Evolutionary conservation across 352 stramenopile species (phyloP), one percentile per base, ranked within the genome.

Genomic region (Paralagenidium karlingii): DNA sequence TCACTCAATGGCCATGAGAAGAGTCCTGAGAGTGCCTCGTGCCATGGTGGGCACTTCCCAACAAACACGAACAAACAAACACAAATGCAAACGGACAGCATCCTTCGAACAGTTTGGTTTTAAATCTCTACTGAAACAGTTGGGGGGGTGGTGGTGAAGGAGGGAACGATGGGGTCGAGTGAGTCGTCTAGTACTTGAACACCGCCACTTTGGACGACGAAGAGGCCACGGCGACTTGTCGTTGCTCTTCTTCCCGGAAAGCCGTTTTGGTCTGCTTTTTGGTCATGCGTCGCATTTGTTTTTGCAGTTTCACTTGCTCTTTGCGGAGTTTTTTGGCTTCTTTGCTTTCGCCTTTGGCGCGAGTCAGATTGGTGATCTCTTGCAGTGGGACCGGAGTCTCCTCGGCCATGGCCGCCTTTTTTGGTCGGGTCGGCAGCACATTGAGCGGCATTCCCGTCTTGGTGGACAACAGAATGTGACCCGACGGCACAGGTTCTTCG

Each of bases 391-490:
- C 9, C 0, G 29, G n/a, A 32, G 47, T 67, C 29, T 16, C 29
- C 39, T 34, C 38, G 21, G 55, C 60, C 27, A 33, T 58, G 24
- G 37, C 50, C 24, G 25, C 46, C 27, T 46, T 33, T 15, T 38
- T 32, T 18, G 45, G 34, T 37, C 30, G 38, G n/a, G 51, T 45
- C 47, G 87, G 65, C 34, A 97, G 80, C 30, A 97, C 80, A 38
- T 84, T 88, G 24, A 98, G 47, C 10, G 94, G 94, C 55, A 98
- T 82, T 19, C 94, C 94, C 11, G 92, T 98, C 68, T 98, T 98
- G 19, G 74, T 75, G 8, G 86, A 97, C 38, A 98, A 46, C 34
- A 82, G 61, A 48, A 98, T 93, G 61, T 87, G 68, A 19, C 32
- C 32, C 49, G 63, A 70, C 47, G 53, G 7, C 31, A 30, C n/a